Evolutionary conservation across 225 moss, liverwort and hornwort genomes (phyloP).

Genomic region (Asterella californica): DNA sequence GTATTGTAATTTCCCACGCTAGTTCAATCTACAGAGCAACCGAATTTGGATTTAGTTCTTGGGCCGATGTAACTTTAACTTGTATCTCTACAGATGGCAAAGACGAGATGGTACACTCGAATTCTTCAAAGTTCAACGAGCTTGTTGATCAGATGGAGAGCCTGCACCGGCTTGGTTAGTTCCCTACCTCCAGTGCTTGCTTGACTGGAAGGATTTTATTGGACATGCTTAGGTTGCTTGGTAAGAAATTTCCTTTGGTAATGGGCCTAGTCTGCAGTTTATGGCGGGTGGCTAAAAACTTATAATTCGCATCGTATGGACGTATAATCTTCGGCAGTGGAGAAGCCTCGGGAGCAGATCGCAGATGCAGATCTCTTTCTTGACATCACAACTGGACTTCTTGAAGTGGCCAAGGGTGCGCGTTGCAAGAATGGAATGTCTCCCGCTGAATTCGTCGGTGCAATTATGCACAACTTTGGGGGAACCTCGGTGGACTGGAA

Average conservation of each 20-base stretch:
- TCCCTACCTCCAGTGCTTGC: background rate
- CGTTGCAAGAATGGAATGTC: conserved; percentile 57
- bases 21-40: background rate
- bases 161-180: conserved; percentile 6
- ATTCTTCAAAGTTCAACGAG: conserved; percentile 8
- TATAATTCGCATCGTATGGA: background rate
- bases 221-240: too few relatives aligned
- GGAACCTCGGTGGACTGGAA: conserved; percentile 56
- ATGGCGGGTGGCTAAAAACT: background rate
- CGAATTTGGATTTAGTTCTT: background rate
- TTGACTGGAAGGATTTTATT: background rate
- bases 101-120: conserved; percentile 4
- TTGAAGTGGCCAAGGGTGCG: conserved; percentile 59
- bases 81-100: background rate
- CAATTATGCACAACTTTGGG: conserved; percentile 57
- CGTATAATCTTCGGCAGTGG: conserved; percentile 31
- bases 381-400: conserved; percentile 61
- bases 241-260: too few relatives aligned
- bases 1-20: too few relatives aligned
- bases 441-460: conserved; percentile 61
- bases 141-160: conserved; percentile 10
- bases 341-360: conserved; percentile 81
- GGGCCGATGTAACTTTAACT: background rate
- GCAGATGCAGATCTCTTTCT: conserved; percentile 76
- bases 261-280: too few relatives aligned